phyloP scores from a whole-genome alignment of 2,329 filamentous ascomycete species.

The Ascochyta clinopodiicola region DNA sequence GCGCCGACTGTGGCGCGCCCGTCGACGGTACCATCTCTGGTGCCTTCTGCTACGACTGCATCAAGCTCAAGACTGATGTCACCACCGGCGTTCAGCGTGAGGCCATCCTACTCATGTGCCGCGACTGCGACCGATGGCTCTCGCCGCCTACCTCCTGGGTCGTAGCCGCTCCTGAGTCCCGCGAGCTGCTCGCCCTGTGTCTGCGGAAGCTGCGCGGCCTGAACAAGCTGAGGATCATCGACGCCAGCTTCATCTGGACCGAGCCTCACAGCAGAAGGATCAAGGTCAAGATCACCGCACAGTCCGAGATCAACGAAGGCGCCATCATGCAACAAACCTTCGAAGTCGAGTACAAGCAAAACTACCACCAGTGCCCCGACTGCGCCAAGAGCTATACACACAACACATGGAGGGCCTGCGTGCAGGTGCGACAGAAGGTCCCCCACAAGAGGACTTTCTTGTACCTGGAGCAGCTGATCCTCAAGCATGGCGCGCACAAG shows the following conservation, averaged over 20 bases:
- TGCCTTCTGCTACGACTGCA: conserved; percentile 93
- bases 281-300: conserved; percentile 94
- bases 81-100: conserved; percentile 91
- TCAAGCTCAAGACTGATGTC: conserved; percentile 93
- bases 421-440: conserved; percentile 97
- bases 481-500: conserved; percentile 81
- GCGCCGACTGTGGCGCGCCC: conserved; percentile 94
- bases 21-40: conserved; percentile 89
- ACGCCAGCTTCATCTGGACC: conserved; percentile 97
- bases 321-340: conserved; percentile 89
- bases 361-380: conserved; percentile 92
- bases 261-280: conserved; percentile 93
- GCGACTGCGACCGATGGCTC: conserved; percentile 91
- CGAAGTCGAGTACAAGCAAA: conserved; percentile 91
- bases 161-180: conserved; percentile 81
- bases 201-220: conserved; percentile 86
- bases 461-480: conserved; percentile 89
- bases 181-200: conserved; percentile 91
- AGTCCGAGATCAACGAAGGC: conserved; percentile 71
- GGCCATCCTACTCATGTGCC: conserved; percentile 86
- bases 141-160: conserved; percentile 88
- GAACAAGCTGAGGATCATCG: conserved; percentile 90
- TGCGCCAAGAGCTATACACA: conserved; percentile 89
- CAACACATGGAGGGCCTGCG: conserved; percentile 91
- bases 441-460: conserved; percentile 89